phyloP scores from a whole-genome alignment of 164 flowering plant genomes.

The Berberis thunbergii region DNA sequence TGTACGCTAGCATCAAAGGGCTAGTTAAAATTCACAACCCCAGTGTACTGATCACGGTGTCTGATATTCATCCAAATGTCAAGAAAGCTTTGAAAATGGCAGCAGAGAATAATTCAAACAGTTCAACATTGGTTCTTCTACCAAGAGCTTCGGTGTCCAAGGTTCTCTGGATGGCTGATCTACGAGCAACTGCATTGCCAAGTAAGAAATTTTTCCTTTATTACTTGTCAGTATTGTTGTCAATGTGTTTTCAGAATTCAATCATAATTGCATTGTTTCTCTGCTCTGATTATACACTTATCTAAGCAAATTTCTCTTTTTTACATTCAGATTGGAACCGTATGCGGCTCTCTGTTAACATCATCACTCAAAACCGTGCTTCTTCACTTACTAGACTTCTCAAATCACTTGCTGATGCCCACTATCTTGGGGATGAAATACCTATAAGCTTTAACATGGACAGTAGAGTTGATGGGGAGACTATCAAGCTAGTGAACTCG shows the following conservation, averaged over 20 bases:
- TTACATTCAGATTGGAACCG: conserved; percentile 77
- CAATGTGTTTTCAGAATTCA: neutral
- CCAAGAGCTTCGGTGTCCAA: conserved; percentile 67
- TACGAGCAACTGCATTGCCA: conserved; percentile 81
- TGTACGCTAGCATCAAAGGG: conserved; percentile 87
- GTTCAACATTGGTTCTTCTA: conserved; percentile 43
- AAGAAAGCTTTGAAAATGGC: conserved; percentile 84
- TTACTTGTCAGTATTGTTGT: neutral
- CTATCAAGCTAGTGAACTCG: conserved; percentile 46
- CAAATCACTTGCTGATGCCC: conserved; percentile 62
- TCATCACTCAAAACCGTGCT: conserved; percentile 85
- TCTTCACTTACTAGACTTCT: conserved; percentile 69
- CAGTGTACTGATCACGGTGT: conserved; percentile 62
- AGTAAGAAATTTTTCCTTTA: conserved; percentile 40
- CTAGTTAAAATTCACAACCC: conserved; percentile 85
- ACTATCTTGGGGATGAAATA: conserved; percentile 75
- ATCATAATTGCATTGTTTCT: neutral
- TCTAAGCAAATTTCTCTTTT: neutral
- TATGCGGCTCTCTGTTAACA: conserved; percentile 77
- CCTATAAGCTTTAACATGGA: conserved; percentile 93
- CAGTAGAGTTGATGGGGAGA: conserved; percentile 80
- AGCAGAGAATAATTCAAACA: conserved; percentile 37
- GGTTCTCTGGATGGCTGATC: conserved; percentile 96
- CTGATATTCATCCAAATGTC: conserved; percentile 60
- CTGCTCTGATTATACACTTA: neutral